phyloP scores from a whole-genome alignment of 169 alveolate species.

The Eimeria tenella region DNA sequence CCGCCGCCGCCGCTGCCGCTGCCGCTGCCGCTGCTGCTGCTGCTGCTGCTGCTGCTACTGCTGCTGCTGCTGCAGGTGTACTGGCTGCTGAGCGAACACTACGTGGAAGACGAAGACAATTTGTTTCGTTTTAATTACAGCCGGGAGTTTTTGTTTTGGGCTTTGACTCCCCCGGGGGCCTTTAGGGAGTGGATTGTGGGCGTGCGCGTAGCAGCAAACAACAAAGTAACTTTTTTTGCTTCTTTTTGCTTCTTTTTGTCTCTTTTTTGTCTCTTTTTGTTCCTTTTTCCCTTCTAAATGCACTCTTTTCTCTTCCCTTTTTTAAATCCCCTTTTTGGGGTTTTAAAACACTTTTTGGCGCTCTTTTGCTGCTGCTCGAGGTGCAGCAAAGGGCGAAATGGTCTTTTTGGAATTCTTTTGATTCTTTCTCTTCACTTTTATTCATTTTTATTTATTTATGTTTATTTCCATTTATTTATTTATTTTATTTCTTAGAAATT shows the following conservation, averaged over 20 bases:
- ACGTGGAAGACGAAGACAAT: conserved; percentile 98
- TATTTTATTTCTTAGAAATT: too few relatives aligned
- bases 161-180: conserved; percentile 89
- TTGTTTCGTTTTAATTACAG: conserved; percentile 97
- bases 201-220: conserved; percentile 86
- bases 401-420: too few relatives aligned
- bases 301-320: not conserved
- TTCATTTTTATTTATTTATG: too few relatives aligned
- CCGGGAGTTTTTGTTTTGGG: conserved; percentile 97
- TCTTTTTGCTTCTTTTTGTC: not conserved
- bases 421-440: too few relatives aligned
- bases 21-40: too few relatives aligned
- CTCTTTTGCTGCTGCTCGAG: too few relatives aligned
- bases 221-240: conserved; percentile 57
- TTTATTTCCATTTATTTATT: not conserved
- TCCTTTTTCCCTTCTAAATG: not conserved
- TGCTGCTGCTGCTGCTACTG: too few relatives aligned
- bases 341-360: too few relatives aligned
- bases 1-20: too few relatives aligned
- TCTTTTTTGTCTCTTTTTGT: not conserved
- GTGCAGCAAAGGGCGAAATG: too few relatives aligned
- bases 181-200: conserved; percentile 95
- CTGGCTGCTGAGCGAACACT: conserved; percentile 93
- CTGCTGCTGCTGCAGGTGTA: conserved; percentile 87
- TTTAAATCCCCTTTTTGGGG: too few relatives aligned